Evolutionary conservation across 148 eudicot genomes (phyloP).

Genomic region (Agrostemma githago): DNA sequence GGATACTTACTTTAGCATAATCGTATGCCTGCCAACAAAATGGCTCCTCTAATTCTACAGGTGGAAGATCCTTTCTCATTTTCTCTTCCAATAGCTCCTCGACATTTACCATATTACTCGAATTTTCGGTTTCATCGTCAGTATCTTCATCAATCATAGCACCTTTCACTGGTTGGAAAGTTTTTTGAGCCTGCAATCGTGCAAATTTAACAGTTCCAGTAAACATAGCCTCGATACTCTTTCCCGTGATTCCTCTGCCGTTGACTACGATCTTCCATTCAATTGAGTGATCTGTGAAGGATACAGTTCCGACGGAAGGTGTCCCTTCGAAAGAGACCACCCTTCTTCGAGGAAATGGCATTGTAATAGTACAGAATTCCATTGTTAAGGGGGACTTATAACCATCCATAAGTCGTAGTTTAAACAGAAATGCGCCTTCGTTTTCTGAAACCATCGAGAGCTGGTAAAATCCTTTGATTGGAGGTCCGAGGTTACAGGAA

Average conservation of each 20-base stretch:
- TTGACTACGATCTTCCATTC: constrained; percentile 88
- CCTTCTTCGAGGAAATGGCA: constrained; percentile 96
- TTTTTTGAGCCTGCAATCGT: constrained; percentile 59
- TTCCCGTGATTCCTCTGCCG: constrained; percentile 77
- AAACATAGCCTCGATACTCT: constrained; percentile 93
- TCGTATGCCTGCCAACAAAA: constrained; percentile 95
- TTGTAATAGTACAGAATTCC: constrained; percentile 86
- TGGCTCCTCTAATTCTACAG: constrained; percentile 92
- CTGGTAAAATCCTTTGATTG: constrained; percentile 93
- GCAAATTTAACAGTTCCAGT: constrained; percentile 89
- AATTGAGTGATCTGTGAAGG: constrained; percentile 60
- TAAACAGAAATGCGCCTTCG: constrained; percentile 97
- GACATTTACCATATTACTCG: constrained; percentile 57
- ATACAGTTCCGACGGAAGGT: constrained; percentile 88
- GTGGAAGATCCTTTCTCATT: constrained; percentile 81
- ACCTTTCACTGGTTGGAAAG: constrained; percentile 40
- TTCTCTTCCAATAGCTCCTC: constrained; percentile 76
- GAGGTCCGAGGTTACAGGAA: constrained; percentile 62
- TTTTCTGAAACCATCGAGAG: constrained; percentile 99
- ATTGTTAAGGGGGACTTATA: constrained; percentile 80
- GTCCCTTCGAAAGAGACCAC: constrained; percentile 75
- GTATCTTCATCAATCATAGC: constrained; percentile 66
- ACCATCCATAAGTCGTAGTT: constrained; percentile 77
- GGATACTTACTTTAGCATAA: constrained; percentile 73
- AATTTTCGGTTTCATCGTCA: constrained; percentile 61